A percentile compares a stretch with the other conserved stretches of the same genome.
These are phyloP conservation scores for Sphaerulina musiva DNA, from an alignment of 2,329 filamentous ascomycete genomes.

Conservation along the genomic window DNA sequence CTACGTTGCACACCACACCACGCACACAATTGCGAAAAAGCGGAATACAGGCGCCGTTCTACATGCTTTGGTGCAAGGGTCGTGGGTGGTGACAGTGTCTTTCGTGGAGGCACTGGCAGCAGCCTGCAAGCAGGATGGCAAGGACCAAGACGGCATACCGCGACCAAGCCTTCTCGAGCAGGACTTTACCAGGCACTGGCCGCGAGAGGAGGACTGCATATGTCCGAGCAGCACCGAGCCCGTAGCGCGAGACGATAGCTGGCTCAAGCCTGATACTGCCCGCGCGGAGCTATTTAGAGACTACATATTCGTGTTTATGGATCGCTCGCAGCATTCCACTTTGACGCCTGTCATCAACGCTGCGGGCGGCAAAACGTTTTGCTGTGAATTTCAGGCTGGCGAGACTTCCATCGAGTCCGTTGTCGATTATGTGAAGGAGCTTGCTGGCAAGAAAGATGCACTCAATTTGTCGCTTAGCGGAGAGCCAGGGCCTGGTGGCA, in stretches of 20 bases:
- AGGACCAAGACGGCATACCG: constrained; percentile 22
- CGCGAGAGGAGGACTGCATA: constrained; percentile 63
- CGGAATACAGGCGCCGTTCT: constrained; percentile 83
- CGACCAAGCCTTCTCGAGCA: constrained; percentile 53
- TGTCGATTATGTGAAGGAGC: constrained; percentile 65
- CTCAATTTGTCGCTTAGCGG: constrained; percentile 27
- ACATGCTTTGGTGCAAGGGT: constrained; percentile 76
- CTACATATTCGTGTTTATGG: constrained; percentile 84
- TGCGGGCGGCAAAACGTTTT: constrained; percentile 74
- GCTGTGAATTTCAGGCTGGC: constrained; percentile 55
- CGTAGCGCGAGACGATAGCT: constrained; percentile 52
- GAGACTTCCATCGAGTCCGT: constrained; percentile 63
- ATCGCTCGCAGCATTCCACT: constrained; percentile 66
- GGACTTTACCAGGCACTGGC: constrained; percentile 76
- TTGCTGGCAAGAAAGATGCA: constrained; percentile 66
- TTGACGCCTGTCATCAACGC: constrained; percentile 68
- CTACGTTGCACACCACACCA: constrained; percentile 65
- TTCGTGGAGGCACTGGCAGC: constrained; percentile 68
- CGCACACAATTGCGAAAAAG: constrained; percentile 82
- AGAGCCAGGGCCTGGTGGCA: constrained; percentile 43
- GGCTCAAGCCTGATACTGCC: constrained; percentile 62
- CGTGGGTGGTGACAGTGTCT: constrained; percentile 64
- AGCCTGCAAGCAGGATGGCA: constrained; percentile 43
- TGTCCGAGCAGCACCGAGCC: constrained; percentile 72
- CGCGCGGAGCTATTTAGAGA: constrained; percentile 72